Percentiles rank a stretch among this genome's conserved stretches.
phyloP scores from a whole-genome alignment of 148 eudicot species.

The Oxyria digyna region DNA sequence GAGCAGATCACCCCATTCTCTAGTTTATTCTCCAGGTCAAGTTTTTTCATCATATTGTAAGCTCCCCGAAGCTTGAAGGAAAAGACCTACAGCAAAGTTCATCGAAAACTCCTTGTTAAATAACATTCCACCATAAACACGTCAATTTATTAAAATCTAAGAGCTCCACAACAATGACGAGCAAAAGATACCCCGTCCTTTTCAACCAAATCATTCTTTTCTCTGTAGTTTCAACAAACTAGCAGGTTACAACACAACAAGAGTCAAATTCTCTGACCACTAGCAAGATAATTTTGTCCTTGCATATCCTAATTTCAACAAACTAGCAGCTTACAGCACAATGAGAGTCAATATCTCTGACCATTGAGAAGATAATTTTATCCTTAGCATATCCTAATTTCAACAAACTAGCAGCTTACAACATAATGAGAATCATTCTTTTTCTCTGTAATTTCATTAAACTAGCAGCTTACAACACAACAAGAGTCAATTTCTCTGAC shows the following conservation, averaged over 20 bases:
- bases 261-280: too few species aligned
- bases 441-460: not conserved
- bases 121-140: not conserved
- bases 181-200: not conserved
- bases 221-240: not conserved
- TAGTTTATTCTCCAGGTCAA: conserved; percentile 50
- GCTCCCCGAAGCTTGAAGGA: conserved; percentile 96
- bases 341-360: not conserved
- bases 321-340: not conserved
- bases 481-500: not conserved
- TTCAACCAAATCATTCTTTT: not conserved
- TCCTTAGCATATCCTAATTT: not conserved
- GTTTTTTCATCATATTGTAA: conserved; percentile 93
- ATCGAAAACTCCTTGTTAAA: not conserved
- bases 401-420: too few species aligned
- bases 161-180: not conserved
- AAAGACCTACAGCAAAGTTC: conserved; percentile 45
- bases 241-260: not conserved
- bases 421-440: too few species aligned
- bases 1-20: conserved; percentile 87
- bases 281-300: too few species aligned
- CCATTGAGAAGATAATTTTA: not conserved
- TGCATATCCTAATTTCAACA: not conserved
- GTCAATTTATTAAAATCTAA: not conserved
- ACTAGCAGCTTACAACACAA: not conserved